Conservation (phyloP, 1,139 yeast genomes). For the Kazachstania sp. region DNA sequence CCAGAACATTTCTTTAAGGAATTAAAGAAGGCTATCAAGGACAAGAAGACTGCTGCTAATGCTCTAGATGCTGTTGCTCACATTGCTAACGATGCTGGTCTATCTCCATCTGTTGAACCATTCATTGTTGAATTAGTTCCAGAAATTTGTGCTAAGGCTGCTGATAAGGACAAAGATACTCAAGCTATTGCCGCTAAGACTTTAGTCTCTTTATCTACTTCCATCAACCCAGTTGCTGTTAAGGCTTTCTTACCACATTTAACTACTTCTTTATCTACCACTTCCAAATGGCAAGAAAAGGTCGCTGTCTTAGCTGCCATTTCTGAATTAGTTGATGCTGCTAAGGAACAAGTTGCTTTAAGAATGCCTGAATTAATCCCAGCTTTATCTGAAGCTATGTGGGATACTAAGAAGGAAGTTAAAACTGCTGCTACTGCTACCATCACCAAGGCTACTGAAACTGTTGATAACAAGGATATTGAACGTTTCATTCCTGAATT, state of each 20-base stretch:
- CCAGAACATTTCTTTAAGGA: conserved; percentile 81
- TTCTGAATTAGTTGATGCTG: conserved; percentile 83
- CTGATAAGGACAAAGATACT: conserved; percentile 79
- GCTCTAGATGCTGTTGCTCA: conserved; percentile 79
- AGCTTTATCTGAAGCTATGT: conserved; percentile 96
- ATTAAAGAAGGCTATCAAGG: conserved; percentile 64
- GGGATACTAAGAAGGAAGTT: conserved; percentile 99
- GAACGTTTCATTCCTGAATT: conserved; percentile 97
- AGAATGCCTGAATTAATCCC: conserved; percentile 99
- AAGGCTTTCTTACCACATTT: conserved; percentile 82
- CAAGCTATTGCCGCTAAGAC: conserved; percentile 67
- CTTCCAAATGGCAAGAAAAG: conserved; percentile 98
- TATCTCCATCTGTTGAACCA: conserved; percentile 93
- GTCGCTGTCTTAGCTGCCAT: conserved; percentile 80
- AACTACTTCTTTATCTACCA: conserved; percentile 54
- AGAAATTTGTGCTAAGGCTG: conserved; percentile 67
- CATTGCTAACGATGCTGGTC: conserved; percentile 72
- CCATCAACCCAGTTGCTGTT: conserved; percentile 88
- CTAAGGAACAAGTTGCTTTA: conserved; percentile 91
- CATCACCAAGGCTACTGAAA: conserved; percentile 92
- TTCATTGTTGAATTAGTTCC: conserved; percentile 69
- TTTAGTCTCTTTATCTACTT: conserved; percentile 64
- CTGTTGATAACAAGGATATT: conserved; percentile 99
- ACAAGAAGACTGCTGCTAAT: conserved; percentile 71
- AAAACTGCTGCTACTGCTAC: conserved; percentile 94